Base-by-base conservation (phyloP, 1,284 basidiomycete genomes). In the Coniophora puteana region DNA sequence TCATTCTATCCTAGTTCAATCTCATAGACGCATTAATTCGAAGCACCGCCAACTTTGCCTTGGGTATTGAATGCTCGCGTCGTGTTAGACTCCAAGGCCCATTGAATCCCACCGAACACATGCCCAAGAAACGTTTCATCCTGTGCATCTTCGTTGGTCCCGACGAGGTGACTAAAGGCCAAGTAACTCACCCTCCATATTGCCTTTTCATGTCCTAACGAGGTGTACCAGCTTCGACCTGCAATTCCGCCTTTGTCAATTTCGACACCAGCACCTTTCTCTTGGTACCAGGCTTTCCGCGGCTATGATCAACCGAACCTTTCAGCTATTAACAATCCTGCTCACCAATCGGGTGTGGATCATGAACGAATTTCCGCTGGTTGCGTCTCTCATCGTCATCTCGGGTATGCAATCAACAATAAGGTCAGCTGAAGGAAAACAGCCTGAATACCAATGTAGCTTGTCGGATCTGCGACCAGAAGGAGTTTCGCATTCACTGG, bases 141-240 rank as follows among this genome's bases (percentile, higher is more conserved):
- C 65, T 76, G 48, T 17, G 14, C 31, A 22, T n/a, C 36, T 12
- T 35, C 38, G 45, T 35, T 48, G 38, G n/a, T 8, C 4, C 3
- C 21, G 29, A 30, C 37, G 25, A 41, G 37, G 14, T 16, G 37
- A 13, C 16, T 20, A 28, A 12, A 22, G 8, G 8, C n/a, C n/a
- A n/a, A n/a, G n/a, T 13, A 20, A 57, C 67, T 41, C 37, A 70
- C 74, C 55, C 62, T 57, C 76, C 76, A 78, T 2, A 73, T 83
- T 46, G 74, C 69, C 47, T 71, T 73, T 36, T 72, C 59, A 52
- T 87, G 84, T 6, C 83, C 83, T 5, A 86, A 68, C 30, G 76
- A 68, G 2, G 84, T 85, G 58, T 80, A 86, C 66, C 78, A 86
- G 43, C 78, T 80, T 27, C 83, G 67, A 17, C 83, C 83, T 0